phyloP scores from a whole-genome alignment of 768 basidiomycete species.

The Daedalea quercina region DNA sequence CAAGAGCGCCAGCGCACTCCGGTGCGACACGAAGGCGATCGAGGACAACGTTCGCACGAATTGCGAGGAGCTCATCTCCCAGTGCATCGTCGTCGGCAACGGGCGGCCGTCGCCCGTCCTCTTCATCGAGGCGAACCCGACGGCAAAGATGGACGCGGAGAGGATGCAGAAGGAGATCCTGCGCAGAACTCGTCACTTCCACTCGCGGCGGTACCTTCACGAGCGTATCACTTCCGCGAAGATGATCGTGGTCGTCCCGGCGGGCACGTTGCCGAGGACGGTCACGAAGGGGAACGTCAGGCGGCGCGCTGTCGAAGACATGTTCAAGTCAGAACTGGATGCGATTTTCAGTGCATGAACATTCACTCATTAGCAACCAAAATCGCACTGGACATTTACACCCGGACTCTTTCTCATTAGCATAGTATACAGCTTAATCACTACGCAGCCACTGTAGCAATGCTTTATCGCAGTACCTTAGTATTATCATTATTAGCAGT shows the following conservation, averaged over 20 bases:
- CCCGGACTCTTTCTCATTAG: no score
- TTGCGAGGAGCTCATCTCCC: slow-evolving; percentile 54
- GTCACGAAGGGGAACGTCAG: slow-evolving; percentile 74
- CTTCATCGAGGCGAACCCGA: slow-evolving; percentile 49
- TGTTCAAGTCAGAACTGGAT: slow-evolving; percentile 50
- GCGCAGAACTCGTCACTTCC: slow-evolving; percentile 60
- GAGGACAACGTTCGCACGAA: slow-evolving; percentile 58
- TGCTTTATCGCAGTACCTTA: no score
- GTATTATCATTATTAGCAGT: no score
- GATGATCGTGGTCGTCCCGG: slow-evolving; percentile 61
- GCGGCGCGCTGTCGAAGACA: slow-evolving; percentile 63
- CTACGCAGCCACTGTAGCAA: no score
- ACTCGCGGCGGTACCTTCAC: slow-evolving; percentile 63
- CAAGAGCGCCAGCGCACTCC: slow-evolving; percentile 63
- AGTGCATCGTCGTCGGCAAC: slow-evolving; percentile 66
- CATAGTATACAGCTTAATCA: no score
- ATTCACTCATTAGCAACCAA: background rate
- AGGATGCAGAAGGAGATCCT: slow-evolving; percentile 59
- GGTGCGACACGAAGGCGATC: slow-evolving; percentile 62
- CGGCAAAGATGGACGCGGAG: slow-evolving; percentile 35
- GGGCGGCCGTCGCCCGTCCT: slow-evolving; percentile 67
- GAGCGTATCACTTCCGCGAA: slow-evolving; percentile 60
- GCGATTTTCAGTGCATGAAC: slow-evolving; percentile 33
- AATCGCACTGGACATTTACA: no score
- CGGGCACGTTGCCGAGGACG: slow-evolving; percentile 59